Percentiles rank a stretch among this genome's conserved stretches.
Evolutionary conservation across 1,139 yeast genomes (phyloP).

Genomic region (Diutina rugosa): DNA sequence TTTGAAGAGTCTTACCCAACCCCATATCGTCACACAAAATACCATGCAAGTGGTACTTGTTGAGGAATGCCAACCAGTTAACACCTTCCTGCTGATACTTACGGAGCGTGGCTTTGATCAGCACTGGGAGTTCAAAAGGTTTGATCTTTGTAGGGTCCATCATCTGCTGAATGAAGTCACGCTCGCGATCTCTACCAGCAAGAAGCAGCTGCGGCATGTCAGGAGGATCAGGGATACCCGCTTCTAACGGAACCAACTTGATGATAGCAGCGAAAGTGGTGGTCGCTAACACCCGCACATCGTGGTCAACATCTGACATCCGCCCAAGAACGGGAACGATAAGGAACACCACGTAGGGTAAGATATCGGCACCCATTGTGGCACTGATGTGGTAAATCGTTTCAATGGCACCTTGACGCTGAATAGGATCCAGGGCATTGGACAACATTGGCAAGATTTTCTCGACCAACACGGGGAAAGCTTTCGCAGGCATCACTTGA

Average conservation of each 20-base stretch:
- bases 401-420: constrained; percentile 92
- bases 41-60: constrained; percentile 92
- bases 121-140: constrained; percentile 78
- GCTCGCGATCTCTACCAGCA: constrained; percentile 83
- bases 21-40: constrained; percentile 99
- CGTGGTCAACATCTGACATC: constrained; percentile 92
- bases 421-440: constrained; percentile 62
- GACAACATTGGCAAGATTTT: constrained; percentile 68
- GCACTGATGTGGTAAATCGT: constrained; percentile 74
- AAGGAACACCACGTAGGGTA: constrained; percentile 90
- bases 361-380: constrained; percentile 77
- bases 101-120: constrained; percentile 85
- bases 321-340: constrained; percentile 95
- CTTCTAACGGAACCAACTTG: constrained; percentile 90
- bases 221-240: constrained; percentile 93
- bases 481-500: constrained; percentile 55
- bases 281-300: constrained; percentile 83
- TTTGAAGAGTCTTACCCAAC: constrained; percentile 90
- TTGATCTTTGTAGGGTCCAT: constrained; percentile 93
- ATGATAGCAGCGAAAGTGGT: constrained; percentile 95
- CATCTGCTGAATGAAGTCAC: constrained; percentile 95
- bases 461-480: constrained; percentile 73
- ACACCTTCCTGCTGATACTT: constrained; percentile 98
- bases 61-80: constrained; percentile 93
- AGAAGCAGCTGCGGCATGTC: constrained; percentile 80